Percentiles rank a stretch among this genome's conserved stretches.
These are phyloP conservation scores for Phyllachora maydis DNA, from an alignment of 2,329 filamentous ascomycete species.

Conservation along the genomic window DNA sequence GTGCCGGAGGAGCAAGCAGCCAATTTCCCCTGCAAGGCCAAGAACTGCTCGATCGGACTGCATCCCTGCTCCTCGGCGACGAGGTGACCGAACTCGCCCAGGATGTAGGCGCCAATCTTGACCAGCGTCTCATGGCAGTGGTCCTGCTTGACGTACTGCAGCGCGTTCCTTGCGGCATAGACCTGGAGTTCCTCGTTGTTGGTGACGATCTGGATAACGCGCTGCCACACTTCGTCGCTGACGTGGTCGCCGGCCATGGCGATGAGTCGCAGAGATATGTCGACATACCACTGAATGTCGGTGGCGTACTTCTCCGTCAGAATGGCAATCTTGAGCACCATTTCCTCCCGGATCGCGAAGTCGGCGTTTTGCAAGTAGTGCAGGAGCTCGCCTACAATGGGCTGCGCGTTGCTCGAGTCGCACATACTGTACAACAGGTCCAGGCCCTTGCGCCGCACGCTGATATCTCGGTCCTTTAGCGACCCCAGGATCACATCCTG, in stretches of 20 bases:
- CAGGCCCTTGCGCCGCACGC: constrained; percentile 83
- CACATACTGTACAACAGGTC: constrained; percentile 99
- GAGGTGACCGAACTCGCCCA: constrained; percentile 92
- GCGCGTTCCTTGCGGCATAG: constrained; percentile 82
- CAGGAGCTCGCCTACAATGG: constrained; percentile 82
- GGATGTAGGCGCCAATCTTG: constrained; percentile 90
- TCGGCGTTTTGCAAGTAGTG: constrained; percentile 92
- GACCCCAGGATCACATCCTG: constrained; percentile 92
- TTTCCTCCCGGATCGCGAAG: constrained; percentile 94
- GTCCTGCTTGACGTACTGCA: constrained; percentile 81
- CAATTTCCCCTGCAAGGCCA: constrained; percentile 81
- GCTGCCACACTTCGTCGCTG: constrained; percentile 97
- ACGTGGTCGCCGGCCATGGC: constrained; percentile 96
- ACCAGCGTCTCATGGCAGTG: constrained; percentile 93
- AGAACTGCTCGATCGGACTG: constrained; percentile 91
- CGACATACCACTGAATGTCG: constrained; percentile 97
- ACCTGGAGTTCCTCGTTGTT: constrained; percentile 98
- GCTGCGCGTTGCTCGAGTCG: constrained; percentile 79
- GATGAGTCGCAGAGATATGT: constrained; percentile 84
- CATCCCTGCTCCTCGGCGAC: constrained; percentile 83
- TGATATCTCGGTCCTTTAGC: constrained; percentile 88
- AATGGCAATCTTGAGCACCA: constrained; percentile 98
- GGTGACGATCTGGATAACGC: constrained; percentile 95
- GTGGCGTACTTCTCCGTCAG: constrained; percentile 96
- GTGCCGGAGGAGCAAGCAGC: constrained; percentile 75